These are phyloP conservation scores for Gryganskiella cystojenkinii DNA, from an alignment of 192 early-diverging fungal species.

Conservation along the genomic window DNA sequence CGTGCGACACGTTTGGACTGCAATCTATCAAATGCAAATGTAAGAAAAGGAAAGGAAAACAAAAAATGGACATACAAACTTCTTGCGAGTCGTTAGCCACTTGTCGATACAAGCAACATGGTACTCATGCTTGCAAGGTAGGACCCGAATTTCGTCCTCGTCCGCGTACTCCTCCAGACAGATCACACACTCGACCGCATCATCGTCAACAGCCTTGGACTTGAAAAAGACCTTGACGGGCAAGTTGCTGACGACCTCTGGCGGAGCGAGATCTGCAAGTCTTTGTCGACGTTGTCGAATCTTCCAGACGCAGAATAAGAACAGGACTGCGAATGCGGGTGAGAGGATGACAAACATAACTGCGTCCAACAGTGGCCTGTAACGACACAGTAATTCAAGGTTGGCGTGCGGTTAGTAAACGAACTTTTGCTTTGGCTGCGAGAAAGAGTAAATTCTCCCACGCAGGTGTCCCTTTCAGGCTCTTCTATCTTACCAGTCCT, in stretches of 20 bases:
- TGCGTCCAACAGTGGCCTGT: slow-evolving; percentile 80
- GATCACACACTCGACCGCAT: slow-evolving; percentile 87
- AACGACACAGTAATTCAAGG: background rate
- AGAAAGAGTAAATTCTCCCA: background rate
- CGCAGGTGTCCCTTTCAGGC: background rate
- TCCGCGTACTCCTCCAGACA: slow-evolving; percentile 92
- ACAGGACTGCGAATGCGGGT: slow-evolving; percentile 81
- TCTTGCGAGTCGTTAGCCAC: slow-evolving; percentile 90
- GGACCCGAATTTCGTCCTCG: slow-evolving; percentile 79
- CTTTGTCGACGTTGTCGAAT: slow-evolving; percentile 77
- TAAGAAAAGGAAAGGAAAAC: slow-evolving; percentile 3
- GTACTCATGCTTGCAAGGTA: slow-evolving; percentile 92
- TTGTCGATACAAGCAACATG: slow-evolving; percentile 92
- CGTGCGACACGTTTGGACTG: too few species aligned
- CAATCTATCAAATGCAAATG: too few species aligned
- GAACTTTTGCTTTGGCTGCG: background rate
- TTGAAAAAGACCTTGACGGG: slow-evolving; percentile 74
- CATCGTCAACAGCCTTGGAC: slow-evolving; percentile 72
- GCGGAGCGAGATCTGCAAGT: slow-evolving; percentile 81
- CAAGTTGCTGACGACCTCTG: slow-evolving; percentile 77
- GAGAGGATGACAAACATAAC: slow-evolving; percentile 84
- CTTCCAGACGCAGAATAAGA: slow-evolving; percentile 77
- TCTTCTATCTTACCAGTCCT: slow-evolving; percentile 26
- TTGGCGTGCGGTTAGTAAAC: background rate
- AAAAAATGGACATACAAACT: slow-evolving; percentile 78